These are phyloP conservation scores for Pythium volutum DNA, from an alignment of 352 stramenopile genomes.

Conservation along the genomic window DNA sequence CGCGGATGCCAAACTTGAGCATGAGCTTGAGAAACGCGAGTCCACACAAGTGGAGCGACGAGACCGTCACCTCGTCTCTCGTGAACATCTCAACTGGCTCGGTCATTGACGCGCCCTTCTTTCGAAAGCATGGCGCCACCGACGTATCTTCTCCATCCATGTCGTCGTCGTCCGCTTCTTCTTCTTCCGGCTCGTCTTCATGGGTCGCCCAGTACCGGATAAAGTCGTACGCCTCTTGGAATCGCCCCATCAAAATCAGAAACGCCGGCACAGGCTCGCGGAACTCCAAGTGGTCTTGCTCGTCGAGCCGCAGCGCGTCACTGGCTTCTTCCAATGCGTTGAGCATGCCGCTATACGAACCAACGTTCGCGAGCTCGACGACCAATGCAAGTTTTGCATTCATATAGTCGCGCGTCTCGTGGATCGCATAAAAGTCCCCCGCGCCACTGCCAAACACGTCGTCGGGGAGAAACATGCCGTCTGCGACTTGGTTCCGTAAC, in stretches of 20 bases:
- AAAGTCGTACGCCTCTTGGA: constrained; percentile 17
- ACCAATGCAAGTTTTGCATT: constrained; percentile 18
- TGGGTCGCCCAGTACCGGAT: constrained; percentile 10
- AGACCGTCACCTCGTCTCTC: background rate
- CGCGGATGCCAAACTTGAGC: background rate
- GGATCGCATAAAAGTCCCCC: constrained; percentile 18
- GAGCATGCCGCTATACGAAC: background rate
- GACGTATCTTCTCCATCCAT: background rate
- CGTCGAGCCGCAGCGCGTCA: constrained; percentile 15
- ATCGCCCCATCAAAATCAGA: constrained; percentile 1
- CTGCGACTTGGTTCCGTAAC: background rate
- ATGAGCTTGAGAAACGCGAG: constrained; percentile 10
- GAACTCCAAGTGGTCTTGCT: constrained; percentile 7
- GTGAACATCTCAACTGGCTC: constrained; percentile 7
- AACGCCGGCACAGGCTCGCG: constrained; percentile 8
- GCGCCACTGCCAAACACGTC: constrained; percentile 18
- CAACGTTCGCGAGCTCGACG: background rate
- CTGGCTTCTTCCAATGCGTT: constrained; percentile 6
- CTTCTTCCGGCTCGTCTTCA: constrained; percentile 2
- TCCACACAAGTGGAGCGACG: background rate
- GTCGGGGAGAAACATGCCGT: constrained; percentile 1
- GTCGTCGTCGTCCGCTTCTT: constrained; percentile 1
- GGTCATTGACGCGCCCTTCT: background rate
- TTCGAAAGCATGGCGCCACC: constrained; percentile 8
- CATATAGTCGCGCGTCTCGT: constrained; percentile 21